phyloP scores from a whole-genome alignment of 345 rosid species.

The Pistacia vera region DNA sequence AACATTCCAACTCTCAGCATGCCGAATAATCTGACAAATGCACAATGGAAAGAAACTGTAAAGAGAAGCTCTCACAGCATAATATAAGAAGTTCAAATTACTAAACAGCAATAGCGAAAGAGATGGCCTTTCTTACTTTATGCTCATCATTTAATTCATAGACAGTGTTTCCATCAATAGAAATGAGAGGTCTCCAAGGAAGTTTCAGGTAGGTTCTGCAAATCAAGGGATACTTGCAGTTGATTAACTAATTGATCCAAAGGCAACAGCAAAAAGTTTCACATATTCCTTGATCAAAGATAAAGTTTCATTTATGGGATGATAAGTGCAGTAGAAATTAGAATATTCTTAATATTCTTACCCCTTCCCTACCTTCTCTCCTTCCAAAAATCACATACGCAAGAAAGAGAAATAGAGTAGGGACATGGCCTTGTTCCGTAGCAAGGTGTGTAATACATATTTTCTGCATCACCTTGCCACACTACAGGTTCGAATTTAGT shows the following conservation, averaged over 20 bases:
- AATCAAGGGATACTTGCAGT: conserved; percentile 15
- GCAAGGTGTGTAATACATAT: neutral
- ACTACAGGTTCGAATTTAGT: neutral
- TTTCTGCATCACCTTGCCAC: neutral
- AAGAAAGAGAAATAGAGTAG: neutral
- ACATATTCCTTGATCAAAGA: neutral
- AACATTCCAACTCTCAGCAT: conserved; percentile 83
- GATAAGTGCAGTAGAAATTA: neutral
- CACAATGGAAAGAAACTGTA: neutral
- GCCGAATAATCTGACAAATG: conserved; percentile 58
- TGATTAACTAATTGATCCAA: neutral
- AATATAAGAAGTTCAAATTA: neutral
- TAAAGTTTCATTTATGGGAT: neutral
- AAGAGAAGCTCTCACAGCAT: neutral
- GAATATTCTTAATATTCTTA: neutral
- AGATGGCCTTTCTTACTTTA: conserved; percentile 40
- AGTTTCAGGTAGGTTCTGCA: conserved; percentile 84
- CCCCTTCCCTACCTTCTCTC: neutral
- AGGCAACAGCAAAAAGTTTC: neutral
- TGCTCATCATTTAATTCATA: conserved; percentile 57
- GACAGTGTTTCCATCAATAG: conserved; percentile 60
- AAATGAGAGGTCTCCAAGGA: conserved; percentile 81
- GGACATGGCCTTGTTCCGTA: neutral
- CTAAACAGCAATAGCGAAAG: neutral
- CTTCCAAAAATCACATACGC: neutral